Evolutionary conservation across 345 rosid species (phyloP).

Genomic region (Cochlearia excelsa): DNA sequence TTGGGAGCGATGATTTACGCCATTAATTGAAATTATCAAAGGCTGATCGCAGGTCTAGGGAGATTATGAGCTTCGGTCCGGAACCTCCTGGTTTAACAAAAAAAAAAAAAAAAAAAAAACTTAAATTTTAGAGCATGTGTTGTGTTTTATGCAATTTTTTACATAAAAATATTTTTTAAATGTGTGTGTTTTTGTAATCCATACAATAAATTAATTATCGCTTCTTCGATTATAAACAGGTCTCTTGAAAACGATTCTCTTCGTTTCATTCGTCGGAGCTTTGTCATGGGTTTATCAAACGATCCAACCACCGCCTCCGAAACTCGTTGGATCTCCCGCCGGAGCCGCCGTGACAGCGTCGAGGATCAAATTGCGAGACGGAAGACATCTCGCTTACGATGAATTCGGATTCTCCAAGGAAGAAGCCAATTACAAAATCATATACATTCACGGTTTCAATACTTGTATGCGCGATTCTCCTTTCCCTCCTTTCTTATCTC

Average conservation of each 20-base stretch:
- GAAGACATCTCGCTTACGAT: conserved; percentile 56
- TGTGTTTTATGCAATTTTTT: too few species aligned
- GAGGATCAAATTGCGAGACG: conserved; percentile 54
- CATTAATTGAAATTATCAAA: too few species aligned
- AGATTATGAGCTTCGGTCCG: too few species aligned
- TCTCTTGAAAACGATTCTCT: conserved; percentile 22
- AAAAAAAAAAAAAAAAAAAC: too few species aligned
- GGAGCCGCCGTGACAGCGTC: conserved; percentile 42
- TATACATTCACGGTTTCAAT: conserved; percentile 48
- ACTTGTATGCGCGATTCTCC: conserved; percentile 39
- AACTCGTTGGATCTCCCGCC: conserved; percentile 40
- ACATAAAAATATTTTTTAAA: too few species aligned
- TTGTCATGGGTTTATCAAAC: conserved; percentile 46
- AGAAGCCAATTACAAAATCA: conserved; percentile 41
- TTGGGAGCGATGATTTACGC: too few species aligned
- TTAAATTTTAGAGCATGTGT: too few species aligned
- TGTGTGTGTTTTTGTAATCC: too few species aligned
- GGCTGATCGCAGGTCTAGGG: too few species aligned
- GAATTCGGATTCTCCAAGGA: conserved; percentile 46
- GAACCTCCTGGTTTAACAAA: too few species aligned
- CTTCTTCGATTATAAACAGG: conserved; percentile 5
- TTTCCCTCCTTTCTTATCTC: conserved; percentile 27
- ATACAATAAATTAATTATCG: too few species aligned
- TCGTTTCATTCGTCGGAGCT: conserved; percentile 37
- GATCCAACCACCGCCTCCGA: conserved; percentile 46